Base-by-base conservation (phyloP, 768 basidiomycete genomes). In the Pluteus cervinus region DNA sequence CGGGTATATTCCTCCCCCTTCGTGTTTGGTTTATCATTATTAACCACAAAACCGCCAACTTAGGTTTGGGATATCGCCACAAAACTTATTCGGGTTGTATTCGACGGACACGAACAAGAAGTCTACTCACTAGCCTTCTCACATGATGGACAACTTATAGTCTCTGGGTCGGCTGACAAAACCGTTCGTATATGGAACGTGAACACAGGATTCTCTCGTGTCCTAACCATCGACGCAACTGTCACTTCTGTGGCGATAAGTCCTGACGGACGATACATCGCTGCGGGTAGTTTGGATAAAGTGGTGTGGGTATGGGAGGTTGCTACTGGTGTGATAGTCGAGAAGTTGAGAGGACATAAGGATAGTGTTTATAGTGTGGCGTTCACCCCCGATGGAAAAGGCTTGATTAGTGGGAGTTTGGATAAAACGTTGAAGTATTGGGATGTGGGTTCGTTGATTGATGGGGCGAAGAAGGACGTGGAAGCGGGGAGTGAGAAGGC, bases 61-160 rank as follows among this genome's bases (percentile, higher is more conserved):
- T 49, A 91, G 86, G 86, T 93, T 47, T 93, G 89, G 89, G 88
- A 91, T 53, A 86, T 93, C 43, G 69, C 69, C 32, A 79, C 76
- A 50, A 79, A 81, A 47, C 74, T 73, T 23, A 86, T 91, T 49
- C 75, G 78, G 36, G 77, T 73, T 35, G 65, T 84, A 9, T 87
- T 92, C 46, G 79, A 83, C 44, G 90, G 89, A 3, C 90, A 93
- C 61, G 76, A 77, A 49, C 86, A 87, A 53, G 89, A 92, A 53
- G 89, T 93, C 47, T 93, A 93, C 60, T 88, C 89, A 4, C 78
- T 93, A 42, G 87, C 86, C 54, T 92, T 91, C 57, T 86, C 87
- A 3, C 59, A 69, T 7, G 86, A 90, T 46, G 89, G 90, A 3
- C 69, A 77, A 9, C 70, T 82, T 43, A 80, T 92, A 42, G 84